phyloP scores from a whole-genome alignment of 2,329 filamentous ascomycete genomes.

The Fusarium decemcellulare region DNA sequence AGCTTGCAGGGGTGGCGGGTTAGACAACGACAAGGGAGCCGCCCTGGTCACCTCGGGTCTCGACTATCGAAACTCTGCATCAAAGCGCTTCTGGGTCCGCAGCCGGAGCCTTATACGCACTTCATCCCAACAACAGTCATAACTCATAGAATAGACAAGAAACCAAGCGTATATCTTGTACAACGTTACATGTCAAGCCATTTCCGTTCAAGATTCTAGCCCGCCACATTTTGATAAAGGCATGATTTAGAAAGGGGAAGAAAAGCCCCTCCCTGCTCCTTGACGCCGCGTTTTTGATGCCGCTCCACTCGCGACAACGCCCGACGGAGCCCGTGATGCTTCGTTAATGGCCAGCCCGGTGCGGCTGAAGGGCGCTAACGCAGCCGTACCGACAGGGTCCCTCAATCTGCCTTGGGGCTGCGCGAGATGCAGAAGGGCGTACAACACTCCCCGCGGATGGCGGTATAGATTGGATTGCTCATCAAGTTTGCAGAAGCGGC shows the following conservation, averaged over 20 bases:
- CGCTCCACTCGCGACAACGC: constrained; percentile 27
- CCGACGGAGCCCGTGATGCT: constrained; percentile 25
- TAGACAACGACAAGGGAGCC: no score
- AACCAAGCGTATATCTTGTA: not conserved
- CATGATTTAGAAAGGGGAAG: not conserved
- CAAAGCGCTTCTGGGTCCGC: not conserved
- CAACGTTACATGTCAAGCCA: not conserved
- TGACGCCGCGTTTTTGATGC: constrained; percentile 15
- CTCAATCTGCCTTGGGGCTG: constrained; percentile 45
- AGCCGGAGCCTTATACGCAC: no score
- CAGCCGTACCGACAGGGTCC: constrained; percentile 32
- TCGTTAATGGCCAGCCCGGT: constrained; percentile 30
- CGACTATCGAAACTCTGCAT: not conserved
- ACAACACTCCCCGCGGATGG: no score
- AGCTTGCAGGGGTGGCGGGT: not conserved
- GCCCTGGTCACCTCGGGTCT: not conserved
- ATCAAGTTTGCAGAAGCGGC: no score
- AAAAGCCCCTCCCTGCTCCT: constrained; percentile 5
- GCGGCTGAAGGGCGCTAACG: constrained; percentile 46
- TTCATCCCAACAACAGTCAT: no score
- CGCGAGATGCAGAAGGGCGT: not conserved
- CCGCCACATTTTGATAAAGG: no score
- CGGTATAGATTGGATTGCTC: not conserved
- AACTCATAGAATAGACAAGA: not conserved
- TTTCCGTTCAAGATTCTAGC: no score